These are phyloP conservation scores for Dipteronia sinensis DNA, from an alignment of 345 rosid genomes.

Conservation along the genomic window DNA sequence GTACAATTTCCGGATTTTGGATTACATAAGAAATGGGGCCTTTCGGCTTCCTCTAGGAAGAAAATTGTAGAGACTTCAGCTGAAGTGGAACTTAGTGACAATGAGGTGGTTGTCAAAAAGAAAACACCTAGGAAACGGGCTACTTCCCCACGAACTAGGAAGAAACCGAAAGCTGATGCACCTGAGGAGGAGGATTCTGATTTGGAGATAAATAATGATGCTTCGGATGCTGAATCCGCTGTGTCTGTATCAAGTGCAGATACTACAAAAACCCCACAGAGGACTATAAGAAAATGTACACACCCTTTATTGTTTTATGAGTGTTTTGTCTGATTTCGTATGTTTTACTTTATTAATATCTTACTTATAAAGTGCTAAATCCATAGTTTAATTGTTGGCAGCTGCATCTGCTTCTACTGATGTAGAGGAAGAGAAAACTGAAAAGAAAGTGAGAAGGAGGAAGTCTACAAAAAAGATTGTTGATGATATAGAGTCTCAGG, in stretches of 20 bases:
- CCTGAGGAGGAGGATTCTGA: conserved; percentile 45
- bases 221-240: conserved; percentile 31
- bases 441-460: conserved; percentile 56
- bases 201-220: conserved; percentile 26
- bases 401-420: conserved; percentile 42
- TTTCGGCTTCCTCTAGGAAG: conserved; percentile 55
- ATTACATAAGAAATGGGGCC: conserved; percentile 47
- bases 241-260: conserved; percentile 27
- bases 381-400: conserved; percentile 23
- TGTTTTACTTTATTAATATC: neutral
- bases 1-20: conserved; percentile 45
- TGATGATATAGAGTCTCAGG: conserved; percentile 35
- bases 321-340: conserved; percentile 11
- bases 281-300: conserved; percentile 55
- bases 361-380: conserved; percentile 10
- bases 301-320: neutral
- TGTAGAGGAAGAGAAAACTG: conserved; percentile 47
- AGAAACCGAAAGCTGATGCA: conserved; percentile 47
- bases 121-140: conserved; percentile 43
- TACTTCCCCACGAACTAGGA: conserved; percentile 45
- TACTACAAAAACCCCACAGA: conserved; percentile 33
- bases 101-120: conserved; percentile 46
- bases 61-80: conserved; percentile 41
- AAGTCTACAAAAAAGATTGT: conserved; percentile 36
- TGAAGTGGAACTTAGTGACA: conserved; percentile 47